Base-by-base conservation (phyloP, 306 rosid genomes). In the Prunus fruticosa region DNA sequence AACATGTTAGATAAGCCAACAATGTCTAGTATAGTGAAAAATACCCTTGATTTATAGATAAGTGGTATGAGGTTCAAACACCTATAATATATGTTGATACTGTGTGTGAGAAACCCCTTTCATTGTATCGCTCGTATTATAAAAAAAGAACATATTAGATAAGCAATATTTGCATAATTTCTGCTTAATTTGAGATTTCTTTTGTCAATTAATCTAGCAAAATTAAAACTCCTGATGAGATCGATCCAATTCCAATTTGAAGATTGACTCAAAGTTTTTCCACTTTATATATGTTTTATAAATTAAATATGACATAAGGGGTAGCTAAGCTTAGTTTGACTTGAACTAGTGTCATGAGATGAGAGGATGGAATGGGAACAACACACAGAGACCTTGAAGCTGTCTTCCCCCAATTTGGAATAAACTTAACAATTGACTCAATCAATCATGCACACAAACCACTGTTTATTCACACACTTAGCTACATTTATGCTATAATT, bases 391-490 rank as follows among this genome's bases (percentile, higher is more conserved):
- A 20, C 54, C 65, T 25, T 22, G 28, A 69, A 60, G 30, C 34
- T 70, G 74, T 62, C 3, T 18, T 72, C 12, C 47, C 22, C 47
- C 25, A 1, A 5, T 18, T 23, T 43, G 10, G 15, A 11, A 32
- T 49, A 38, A 23, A 51, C n/a, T 28, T 69, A 75, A 75, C 32
- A 38, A 38, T 68, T 19, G 20, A 45, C 68, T 63, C 65, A 67
- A 72, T 58, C 71, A 38, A 38, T 38, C 43, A 38, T 38, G 16
- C 23, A 18, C 32, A 68, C 16, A 50, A 49, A 69, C 49, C 6
- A 34, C 58, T 51, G 66, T 56, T 61, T 43, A 45, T 61, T 77
- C 69, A 64, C 68, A 72, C 32, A 12, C 53, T 73, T 73, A 11
- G 15, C 51, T 38, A 76, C 41, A 53, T 38, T 53, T 72, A 58